Conservation (phyloP, 2,329 filamentous ascomycete species). For the Exserohilum turcica region DNA sequence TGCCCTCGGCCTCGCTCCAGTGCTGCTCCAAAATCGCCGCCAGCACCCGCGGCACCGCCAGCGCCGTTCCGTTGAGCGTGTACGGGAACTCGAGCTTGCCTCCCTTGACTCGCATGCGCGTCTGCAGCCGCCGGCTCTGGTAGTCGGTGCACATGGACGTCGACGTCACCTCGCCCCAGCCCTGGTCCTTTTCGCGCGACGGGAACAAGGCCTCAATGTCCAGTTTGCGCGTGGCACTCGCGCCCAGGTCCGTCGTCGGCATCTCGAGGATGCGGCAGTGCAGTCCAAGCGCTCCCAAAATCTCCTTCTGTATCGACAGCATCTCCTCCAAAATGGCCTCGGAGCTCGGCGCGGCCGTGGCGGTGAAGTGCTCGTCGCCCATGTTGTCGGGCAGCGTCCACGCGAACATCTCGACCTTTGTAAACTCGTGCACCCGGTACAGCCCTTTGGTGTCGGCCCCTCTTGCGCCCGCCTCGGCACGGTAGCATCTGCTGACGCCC, state of each 20-base stretch:
- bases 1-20: conserved; percentile 73
- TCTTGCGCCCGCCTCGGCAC: conserved; percentile 89
- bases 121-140: conserved; percentile 81
- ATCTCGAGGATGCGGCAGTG: conserved; percentile 91
- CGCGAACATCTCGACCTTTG: conserved; percentile 96
- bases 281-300: conserved; percentile 75
- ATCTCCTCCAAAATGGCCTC: conserved; percentile 79
- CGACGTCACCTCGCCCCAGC: conserved; percentile 93
- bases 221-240: conserved; percentile 81
- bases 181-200: conserved; percentile 67
- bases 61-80: conserved; percentile 91
- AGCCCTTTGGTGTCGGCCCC: conserved; percentile 91
- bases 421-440: conserved; percentile 98
- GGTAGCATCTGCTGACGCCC: conserved; percentile 89
- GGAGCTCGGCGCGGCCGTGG: conserved; percentile 48
- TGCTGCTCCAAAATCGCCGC: conserved; percentile 89
- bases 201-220: conserved; percentile 97
- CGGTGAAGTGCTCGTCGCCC: conserved; percentile 41
- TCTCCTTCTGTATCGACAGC: conserved; percentile 82
- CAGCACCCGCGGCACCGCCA: conserved; percentile 87
- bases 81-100: conserved; percentile 75
- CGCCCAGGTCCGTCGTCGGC: conserved; percentile 86
- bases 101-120: conserved; percentile 64
- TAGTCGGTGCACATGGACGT: conserved; percentile 94
- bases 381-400: conserved; percentile 71